A percentile compares a stretch with the other conserved stretches of the same genome.
Conservation (phyloP, 805 yeast genomes). For the Saccharomycopsis sp. region DNA sequence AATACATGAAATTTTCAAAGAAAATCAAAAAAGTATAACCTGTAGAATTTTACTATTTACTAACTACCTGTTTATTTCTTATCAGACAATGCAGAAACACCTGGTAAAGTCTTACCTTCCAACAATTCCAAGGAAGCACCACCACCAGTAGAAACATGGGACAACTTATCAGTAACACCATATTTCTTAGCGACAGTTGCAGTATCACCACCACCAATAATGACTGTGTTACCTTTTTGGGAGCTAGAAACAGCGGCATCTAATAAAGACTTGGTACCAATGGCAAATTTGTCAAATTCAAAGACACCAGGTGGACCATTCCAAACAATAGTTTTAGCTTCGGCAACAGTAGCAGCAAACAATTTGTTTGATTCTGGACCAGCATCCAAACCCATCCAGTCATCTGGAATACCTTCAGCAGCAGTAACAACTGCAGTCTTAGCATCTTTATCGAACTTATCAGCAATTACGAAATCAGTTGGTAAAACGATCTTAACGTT, state of each 20-base stretch:
- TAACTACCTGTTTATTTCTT: conserved; percentile 33
- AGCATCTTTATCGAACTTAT: conserved; percentile 90
- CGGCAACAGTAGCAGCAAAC: conserved; percentile 74
- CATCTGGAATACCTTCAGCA: conserved; percentile 88
- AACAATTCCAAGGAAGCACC: conserved; percentile 98
- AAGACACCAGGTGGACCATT: conserved; percentile 99
- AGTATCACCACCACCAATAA: conserved; percentile 98
- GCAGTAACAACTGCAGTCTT: conserved; percentile 76
- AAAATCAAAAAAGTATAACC: too few species aligned
- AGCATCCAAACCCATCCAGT: conserved; percentile 92
- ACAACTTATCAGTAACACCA: conserved; percentile 92
- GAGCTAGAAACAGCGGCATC: conserved; percentile 85
- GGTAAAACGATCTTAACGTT: conserved; percentile 91
- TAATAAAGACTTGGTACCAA: conserved; percentile 85
- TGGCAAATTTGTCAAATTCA: conserved; percentile 88
- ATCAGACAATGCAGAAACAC: conserved; percentile 87
- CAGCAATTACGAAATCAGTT: conserved; percentile 93
- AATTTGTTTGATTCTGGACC: conserved; percentile 85
- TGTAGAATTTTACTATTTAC: background rate
- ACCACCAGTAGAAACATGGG: conserved; percentile 99
- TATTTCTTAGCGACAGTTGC: conserved; percentile 98
- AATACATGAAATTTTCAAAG: too few species aligned
- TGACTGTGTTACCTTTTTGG: conserved; percentile 85
- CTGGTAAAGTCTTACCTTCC: conserved; percentile 98
- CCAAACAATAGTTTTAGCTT: conserved; percentile 98